Base-by-base conservation (phyloP, 1,284 basidiomycete species). In the Rhodotorula sp. region DNA sequence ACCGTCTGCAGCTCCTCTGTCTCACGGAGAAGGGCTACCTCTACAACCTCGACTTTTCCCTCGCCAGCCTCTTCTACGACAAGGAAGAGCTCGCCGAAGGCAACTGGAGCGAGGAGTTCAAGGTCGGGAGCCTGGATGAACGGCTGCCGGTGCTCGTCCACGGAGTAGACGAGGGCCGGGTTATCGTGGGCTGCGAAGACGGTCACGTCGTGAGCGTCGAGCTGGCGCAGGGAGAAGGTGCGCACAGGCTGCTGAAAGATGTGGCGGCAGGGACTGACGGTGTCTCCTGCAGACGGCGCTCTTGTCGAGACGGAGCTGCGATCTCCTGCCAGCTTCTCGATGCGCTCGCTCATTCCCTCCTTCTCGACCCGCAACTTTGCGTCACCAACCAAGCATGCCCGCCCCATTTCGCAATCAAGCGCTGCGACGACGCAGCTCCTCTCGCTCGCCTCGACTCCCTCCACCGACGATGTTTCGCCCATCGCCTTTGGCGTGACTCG, bases 401-500 rank as follows among this genome's bases (percentile, higher is more conserved):
- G 45, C 34, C 46, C 41, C 48, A 17, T 52, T 17, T 10, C 64
- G 19, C 8, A n/a, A 27, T 57, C 68, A 12, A 21, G 49, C 58
- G 65, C 50, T 17, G 62, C 68, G 19, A 68, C 69, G 1, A 58
- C 61, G 3, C 68, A 72, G 57, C 49, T 70, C 62, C 42, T 74
- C 45, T 72, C 73, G 8, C 55, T 74, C 55, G 68, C 74, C 2
- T 52, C 64, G 0, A 10, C 49, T 27, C 42, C 59, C 19, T 17
- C 52, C 23, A 34, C n/a, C 59, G 21, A 42, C 19, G 48, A 61
- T 17, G 1, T 10, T 19, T 48, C 67, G 21, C 52, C 67, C 14
- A 61, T 72, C 52, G 70, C 69, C 0, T 95, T 92, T 87, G 90
- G 92, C 2, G 85, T 97, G 61, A 93, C 93, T n/a, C 85, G 92